These are phyloP conservation scores for Cyberlindnera sargentensis DNA, from an alignment of 805 yeast species.

Conservation along the genomic window DNA sequence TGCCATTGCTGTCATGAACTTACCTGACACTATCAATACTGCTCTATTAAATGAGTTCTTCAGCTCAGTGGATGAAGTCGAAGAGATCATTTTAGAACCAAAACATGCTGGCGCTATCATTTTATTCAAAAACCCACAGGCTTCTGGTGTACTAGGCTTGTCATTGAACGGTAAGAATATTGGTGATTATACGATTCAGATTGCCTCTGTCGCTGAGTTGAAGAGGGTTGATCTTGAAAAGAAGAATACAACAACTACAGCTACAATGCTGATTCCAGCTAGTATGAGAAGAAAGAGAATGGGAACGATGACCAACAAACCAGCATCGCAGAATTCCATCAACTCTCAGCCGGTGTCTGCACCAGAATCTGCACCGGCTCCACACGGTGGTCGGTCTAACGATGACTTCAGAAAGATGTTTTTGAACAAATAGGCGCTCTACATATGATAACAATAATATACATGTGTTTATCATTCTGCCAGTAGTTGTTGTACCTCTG, in stretches of 20 bases:
- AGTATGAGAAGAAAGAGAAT: slow-evolving; percentile 6
- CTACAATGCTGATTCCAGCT: slow-evolving; percentile 8
- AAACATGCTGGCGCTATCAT: slow-evolving; percentile 43
- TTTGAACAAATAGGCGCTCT: slow-evolving; percentile 8
- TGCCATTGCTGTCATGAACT: slow-evolving; percentile 19
- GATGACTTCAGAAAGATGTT: slow-evolving; percentile 23
- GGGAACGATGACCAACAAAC: neutral
- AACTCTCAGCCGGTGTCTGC: neutral
- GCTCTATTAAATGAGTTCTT: slow-evolving; percentile 29
- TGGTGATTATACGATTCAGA: slow-evolving; percentile 27
- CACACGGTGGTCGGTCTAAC: slow-evolving; percentile 11
- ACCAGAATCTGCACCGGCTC: neutral
- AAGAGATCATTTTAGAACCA: slow-evolving; percentile 38
- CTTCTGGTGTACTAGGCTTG: slow-evolving; percentile 48
- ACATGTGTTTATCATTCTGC: slow-evolving; percentile 1
- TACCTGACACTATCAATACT: slow-evolving; percentile 32
- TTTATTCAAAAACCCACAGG: slow-evolving; percentile 33
- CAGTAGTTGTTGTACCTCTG: slow-evolving; percentile 40
- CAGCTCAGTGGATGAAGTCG: slow-evolving; percentile 30
- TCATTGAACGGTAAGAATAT: slow-evolving; percentile 32
- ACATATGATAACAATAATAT: neutral
- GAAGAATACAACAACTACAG: neutral
- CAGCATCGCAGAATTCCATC: neutral
- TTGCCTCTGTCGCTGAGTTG: slow-evolving; percentile 30
- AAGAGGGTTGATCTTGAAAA: slow-evolving; percentile 3